Evolutionary conservation across 768 basidiomycete genomes (phyloP), one percentile per base, ranked within the genome.

Genomic region (Amanita subjunquillea): DNA sequence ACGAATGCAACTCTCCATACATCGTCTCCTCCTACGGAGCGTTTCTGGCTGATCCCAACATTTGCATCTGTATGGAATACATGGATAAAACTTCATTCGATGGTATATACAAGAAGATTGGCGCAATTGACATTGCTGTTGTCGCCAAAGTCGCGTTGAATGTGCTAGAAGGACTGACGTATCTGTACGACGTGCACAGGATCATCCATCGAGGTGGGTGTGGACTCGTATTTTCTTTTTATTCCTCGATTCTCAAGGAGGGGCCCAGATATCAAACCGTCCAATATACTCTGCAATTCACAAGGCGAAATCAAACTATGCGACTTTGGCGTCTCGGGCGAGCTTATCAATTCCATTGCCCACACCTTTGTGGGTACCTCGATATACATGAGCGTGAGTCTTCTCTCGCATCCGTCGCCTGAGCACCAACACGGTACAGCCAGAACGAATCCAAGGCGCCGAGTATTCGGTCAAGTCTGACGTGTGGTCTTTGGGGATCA

Each of bases 301-400:
- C 73, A 77, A 48, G 96, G 96, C 22, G 85, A 96, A 59, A 93
- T 98, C 77, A 99, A 99, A 73, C 94, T 99, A 50, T 97, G 95
- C 62, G 96, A 99, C 68, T 99, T 98, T 66, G 96, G 96, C 39
- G 96, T 99, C 6, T 97, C 94, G 1, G 96, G 96, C 29, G 96
- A 99, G 66, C 79, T 99, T 60, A 95, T 98, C 71, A 98, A 98
- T 70, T 94, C 91, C 6, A 95, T 98, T 55, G 96, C 96, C 32
- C 92, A 98, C 69, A 98, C 96, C 0, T 99, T 98, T 65, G 96
- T 99, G 38, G 95, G 96, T 22, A 99, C 96, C 12, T 93, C 90
- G 55, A 98, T 94, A 3, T 99, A 99, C 66, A 99, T 98, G 95
- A 98, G 96, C 59, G 96, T 98, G 67, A 64, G 43, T 37, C 7